These are phyloP conservation scores for Hysterium pulicare DNA, from an alignment of 2,329 filamentous ascomycete species.

Conservation along the genomic window DNA sequence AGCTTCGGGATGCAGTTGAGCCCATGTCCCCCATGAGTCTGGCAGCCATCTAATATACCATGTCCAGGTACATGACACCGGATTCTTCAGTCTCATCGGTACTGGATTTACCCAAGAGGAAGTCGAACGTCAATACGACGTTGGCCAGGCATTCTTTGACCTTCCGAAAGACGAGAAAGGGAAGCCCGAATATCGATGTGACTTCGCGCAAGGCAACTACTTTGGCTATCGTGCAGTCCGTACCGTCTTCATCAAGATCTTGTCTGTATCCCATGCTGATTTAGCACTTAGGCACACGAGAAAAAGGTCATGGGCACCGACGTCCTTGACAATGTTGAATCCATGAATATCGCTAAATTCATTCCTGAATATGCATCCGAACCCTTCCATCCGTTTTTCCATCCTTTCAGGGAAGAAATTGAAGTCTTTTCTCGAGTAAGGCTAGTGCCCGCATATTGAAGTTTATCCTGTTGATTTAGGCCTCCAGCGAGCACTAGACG, in stretches of 20 bases:
- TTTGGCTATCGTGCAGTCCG: conserved; percentile 29
- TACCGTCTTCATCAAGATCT: no score
- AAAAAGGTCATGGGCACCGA: conserved; percentile 31
- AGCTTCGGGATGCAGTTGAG: conserved; percentile 56
- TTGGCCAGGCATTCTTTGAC: conserved; percentile 29
- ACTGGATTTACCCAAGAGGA: conserved; percentile 29
- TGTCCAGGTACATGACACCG: conserved; percentile 23
- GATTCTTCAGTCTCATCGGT: conserved; percentile 30
- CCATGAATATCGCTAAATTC: conserved; percentile 32
- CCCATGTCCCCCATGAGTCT: no score
- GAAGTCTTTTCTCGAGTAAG: conserved; percentile 25
- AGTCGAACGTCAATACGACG: conserved; percentile 29
- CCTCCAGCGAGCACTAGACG: conserved; percentile 16
- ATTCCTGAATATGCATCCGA: conserved; percentile 21
- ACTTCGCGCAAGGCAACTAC: conserved; percentile 28
- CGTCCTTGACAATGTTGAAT: conserved; percentile 26
- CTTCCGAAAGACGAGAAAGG: conserved; percentile 28
- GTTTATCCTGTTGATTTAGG: not conserved
- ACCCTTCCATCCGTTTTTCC: conserved; percentile 25
- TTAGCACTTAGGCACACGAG: conserved; percentile 17
- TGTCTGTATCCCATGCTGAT: not conserved
- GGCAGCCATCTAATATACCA: conserved; percentile 3
- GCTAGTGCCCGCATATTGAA: not conserved
- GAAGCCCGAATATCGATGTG: conserved; percentile 25
- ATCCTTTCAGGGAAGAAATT: conserved; percentile 22